A percentile compares a stretch with the other conserved stretches of the same genome.
These are phyloP conservation scores for Xylaria venustula DNA, from an alignment of 495 filamentous ascomycete genomes.

Conservation along the genomic window DNA sequence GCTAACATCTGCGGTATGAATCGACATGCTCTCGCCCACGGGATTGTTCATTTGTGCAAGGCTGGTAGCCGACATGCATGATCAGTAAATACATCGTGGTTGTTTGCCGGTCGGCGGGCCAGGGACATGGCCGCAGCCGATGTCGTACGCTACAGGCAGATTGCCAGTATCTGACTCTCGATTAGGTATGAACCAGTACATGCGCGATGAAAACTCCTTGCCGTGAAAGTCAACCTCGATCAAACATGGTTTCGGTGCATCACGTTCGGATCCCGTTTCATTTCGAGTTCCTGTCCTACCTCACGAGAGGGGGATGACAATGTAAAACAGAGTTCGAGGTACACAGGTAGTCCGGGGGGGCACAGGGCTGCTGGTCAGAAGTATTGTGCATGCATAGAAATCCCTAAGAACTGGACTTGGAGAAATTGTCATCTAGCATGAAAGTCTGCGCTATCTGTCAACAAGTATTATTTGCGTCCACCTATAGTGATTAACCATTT, in stretches of 20 bases:
- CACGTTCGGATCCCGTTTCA: conserved; percentile 4
- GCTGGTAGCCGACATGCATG: conserved; percentile 30
- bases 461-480: not conserved
- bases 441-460: not conserved
- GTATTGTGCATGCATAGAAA: not conserved
- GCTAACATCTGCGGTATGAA: not conserved
- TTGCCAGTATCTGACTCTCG: conserved; percentile 2
- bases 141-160: conserved; percentile 20
- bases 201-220: conserved; percentile 1
- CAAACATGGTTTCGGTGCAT: conserved; percentile 9
- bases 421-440: not conserved
- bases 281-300: not conserved
- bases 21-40: conserved; percentile 4
- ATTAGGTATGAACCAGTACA: not conserved
- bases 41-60: conserved; percentile 24
- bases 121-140: conserved; percentile 33
- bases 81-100: conserved; percentile 24
- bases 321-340: not conserved
- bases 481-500: not conserved
- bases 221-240: conserved; percentile 5
- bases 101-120: conserved; percentile 33
- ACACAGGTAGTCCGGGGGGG: not conserved
- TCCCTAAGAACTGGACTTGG: not conserved
- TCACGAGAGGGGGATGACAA: not conserved
- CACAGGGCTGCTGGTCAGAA: not conserved